Evolutionary conservation across 2,329 filamentous ascomycete genomes (phyloP).

Genomic region (Fusarium metavorans): DNA sequence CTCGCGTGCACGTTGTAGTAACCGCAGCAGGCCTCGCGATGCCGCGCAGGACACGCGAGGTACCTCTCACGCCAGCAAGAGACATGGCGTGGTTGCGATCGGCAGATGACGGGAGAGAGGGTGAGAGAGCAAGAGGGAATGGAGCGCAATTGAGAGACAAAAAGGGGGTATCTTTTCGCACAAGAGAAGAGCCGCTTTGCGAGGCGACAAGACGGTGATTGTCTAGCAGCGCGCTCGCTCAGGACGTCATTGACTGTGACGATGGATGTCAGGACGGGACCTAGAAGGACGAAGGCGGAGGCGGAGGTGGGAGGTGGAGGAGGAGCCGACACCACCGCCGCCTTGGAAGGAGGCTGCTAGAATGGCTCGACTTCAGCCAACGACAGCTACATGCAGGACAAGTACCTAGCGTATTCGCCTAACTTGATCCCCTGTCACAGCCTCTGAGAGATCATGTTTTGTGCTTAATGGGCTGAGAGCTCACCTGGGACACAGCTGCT

Average conservation of each 20-base stretch:
- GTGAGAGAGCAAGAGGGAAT: not conserved
- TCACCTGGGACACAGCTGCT: not conserved
- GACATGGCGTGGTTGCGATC: constrained; percentile 56
- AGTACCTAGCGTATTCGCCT: not conserved
- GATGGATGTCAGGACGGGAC: constrained; percentile 29
- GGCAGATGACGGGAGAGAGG: constrained; percentile 8
- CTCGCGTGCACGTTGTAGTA: constrained; percentile 43
- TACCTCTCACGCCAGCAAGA: constrained; percentile 60
- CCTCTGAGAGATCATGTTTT: not conserved
- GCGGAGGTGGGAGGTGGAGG: constrained; percentile 40
- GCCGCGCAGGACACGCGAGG: constrained; percentile 60
- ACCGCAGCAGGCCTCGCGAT: constrained; percentile 49
- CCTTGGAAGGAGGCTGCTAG: not conserved
- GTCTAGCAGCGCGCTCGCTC: constrained; percentile 31
- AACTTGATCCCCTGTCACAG: constrained; percentile 1
- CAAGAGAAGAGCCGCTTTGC: constrained; percentile 6
- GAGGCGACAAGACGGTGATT: constrained; percentile 19
- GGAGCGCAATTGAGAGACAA: constrained; percentile 2
- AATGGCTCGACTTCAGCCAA: not conserved
- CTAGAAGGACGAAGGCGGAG: constrained; percentile 28
- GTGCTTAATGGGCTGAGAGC: not conserved
- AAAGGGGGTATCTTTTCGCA: constrained; percentile 19
- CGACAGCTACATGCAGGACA: constrained; percentile 3
- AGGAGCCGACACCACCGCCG: constrained; percentile 28
- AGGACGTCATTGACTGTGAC: constrained; percentile 44